A percentile compares a stretch with the other conserved stretches of the same genome.
These are phyloP conservation scores for Oryza australiensis DNA, from an alignment of 176 grass and related monocot genomes.

Conservation along the genomic window DNA sequence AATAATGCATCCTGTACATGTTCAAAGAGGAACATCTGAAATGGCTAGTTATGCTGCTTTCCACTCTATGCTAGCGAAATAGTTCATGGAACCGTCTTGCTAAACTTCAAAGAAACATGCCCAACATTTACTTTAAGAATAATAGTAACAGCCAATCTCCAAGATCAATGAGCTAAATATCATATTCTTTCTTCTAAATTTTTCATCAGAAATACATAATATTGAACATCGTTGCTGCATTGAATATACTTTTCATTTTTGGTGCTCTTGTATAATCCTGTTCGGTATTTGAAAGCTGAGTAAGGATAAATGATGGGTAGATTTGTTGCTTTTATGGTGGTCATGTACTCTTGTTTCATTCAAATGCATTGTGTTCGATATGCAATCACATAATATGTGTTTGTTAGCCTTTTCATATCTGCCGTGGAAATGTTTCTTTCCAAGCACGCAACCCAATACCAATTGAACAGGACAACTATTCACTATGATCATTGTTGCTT, in stretches of 20 bases:
- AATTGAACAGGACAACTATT: too few relatives aligned
- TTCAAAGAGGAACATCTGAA: background rate
- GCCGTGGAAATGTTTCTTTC: too few relatives aligned
- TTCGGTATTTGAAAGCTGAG: background rate
- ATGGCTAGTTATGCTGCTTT: background rate
- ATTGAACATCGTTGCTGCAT: background rate
- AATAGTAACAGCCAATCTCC: background rate
- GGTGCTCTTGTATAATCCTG: background rate
- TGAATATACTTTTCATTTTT: background rate
- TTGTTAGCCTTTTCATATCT: background rate
- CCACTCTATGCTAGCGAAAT: too few relatives aligned
- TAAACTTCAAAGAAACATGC: background rate
- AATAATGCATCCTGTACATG: background rate
- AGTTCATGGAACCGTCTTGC: background rate
- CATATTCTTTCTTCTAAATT: background rate
- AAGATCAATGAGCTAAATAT: background rate
- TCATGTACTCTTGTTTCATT: conserved; percentile 2
- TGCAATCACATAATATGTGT: background rate
- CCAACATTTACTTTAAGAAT: conserved; percentile 19
- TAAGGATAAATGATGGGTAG: conserved; percentile 6
- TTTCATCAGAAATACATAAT: background rate
- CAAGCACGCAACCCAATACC: too few relatives aligned
- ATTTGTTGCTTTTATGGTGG: conserved; percentile 11
- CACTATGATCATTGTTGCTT: too few relatives aligned
- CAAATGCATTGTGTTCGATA: background rate